Base-by-base conservation (phyloP, 225 moss, liverwort and hornwort species). In the Straminergon stramineum region DNA sequence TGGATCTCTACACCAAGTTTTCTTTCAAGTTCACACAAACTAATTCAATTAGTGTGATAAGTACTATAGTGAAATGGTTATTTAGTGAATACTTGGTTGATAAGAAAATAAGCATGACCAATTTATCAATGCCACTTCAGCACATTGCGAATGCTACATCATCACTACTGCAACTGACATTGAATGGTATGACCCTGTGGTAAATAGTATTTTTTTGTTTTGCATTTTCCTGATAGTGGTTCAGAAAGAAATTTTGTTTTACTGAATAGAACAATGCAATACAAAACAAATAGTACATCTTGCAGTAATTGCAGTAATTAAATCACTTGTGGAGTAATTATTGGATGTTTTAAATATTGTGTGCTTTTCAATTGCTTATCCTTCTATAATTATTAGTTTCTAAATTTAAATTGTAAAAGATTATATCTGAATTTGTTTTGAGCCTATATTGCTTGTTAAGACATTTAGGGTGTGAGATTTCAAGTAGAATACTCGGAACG, bases 101-200 rank as follows among this genome's bases (percentile, higher is more conserved):
- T 15, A 56, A 16, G 23, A 24, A 23, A 37, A 55, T 23, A 6
- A 35, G 37, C 24, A 56, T 37, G 24, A 79, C 10, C 4, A 56
- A 53, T 35, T 2, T 24, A 55, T 78, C 35, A 55, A 24, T 56
- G 37, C 3, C 37, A 55, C 4, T 78, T 6, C 0, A 37, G 37
- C 4, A 14, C 35, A 9, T 0, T 1, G 4, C 0, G 0, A 37
- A 56, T 78, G 24, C 53, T 24, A 10, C 15, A 15, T 0, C 6
- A 21, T 9, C 15, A 11, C 4, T 1, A 35, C 28, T 41, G 5
- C 12, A 75, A 12, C 2, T 13, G 34, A 22, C 23, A 55, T 37
- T 37, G 1, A 6, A 24, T 78, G 4, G 9, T 9, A 24, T 16
- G 24, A 2, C 4, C 9, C 0, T 78, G 15, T 10, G 8, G 14